Percentiles rank a stretch among this genome's conserved stretches.
These are phyloP conservation scores for Candida sphagnicola DNA, from an alignment of 805 yeast species.

Conservation along the genomic window DNA sequence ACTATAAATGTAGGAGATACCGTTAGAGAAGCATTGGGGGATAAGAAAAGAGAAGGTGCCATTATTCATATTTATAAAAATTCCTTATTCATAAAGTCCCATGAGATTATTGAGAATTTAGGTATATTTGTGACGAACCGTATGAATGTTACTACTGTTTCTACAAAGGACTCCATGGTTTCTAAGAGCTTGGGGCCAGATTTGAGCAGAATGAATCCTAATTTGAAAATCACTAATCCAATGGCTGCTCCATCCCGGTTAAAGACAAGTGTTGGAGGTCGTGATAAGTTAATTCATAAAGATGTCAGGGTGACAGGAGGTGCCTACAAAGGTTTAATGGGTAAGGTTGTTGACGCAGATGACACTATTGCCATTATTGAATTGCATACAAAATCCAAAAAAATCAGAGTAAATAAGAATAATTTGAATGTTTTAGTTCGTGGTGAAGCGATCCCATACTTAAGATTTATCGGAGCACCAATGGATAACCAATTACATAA, in stretches of 20 bases:
- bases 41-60: slow-evolving; percentile 77
- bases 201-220: slow-evolving; percentile 84
- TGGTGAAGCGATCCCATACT: slow-evolving; percentile 72
- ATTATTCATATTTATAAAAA: slow-evolving; percentile 84
- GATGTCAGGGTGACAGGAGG: slow-evolving; percentile 84
- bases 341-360: slow-evolving; percentile 89
- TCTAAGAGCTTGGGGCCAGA: slow-evolving; percentile 59
- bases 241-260: slow-evolving; percentile 38
- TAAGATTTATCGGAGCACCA: slow-evolving; percentile 63
- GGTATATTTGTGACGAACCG: slow-evolving; percentile 87
- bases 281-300: slow-evolving; percentile 78
- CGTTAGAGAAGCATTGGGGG: slow-evolving; percentile 70
- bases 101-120: slow-evolving; percentile 74
- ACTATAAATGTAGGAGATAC: slow-evolving; percentile 89
- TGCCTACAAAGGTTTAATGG: slow-evolving; percentile 93
- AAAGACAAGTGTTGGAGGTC: slow-evolving; percentile 56
- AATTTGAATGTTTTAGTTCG: slow-evolving; percentile 70
- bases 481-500: slow-evolving; percentile 4
- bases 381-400: slow-evolving; percentile 87
- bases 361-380: slow-evolving; percentile 91
- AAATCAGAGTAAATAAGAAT: slow-evolving; percentile 75
- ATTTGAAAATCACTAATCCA: slow-evolving; percentile 57
- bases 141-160: slow-evolving; percentile 72
- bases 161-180: slow-evolving; percentile 73
- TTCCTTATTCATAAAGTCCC: slow-evolving; percentile 73